phyloP scores from a whole-genome alignment of 2,329 filamentous ascomycete species.

The Talaromyces atroroseus region DNA sequence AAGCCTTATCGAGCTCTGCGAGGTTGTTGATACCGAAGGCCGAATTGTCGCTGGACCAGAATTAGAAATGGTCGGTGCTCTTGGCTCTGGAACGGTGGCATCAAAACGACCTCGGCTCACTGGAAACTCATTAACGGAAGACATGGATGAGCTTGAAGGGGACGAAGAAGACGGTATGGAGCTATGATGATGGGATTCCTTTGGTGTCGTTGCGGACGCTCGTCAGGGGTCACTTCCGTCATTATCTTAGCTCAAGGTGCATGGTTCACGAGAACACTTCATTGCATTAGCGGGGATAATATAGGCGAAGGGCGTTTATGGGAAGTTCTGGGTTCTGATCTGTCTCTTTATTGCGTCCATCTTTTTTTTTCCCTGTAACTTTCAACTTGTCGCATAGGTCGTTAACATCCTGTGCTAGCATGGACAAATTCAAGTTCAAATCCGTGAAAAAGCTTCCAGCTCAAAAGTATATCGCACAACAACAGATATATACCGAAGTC shows the following conservation, averaged over 20 bases:
- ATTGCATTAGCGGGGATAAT: conserved; percentile 10
- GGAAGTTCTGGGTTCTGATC: neutral
- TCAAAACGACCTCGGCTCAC: conserved; percentile 26
- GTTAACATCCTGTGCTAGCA: neutral
- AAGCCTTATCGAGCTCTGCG: conserved; percentile 82
- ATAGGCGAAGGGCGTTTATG: conserved; percentile 2
- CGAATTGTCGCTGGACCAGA: conserved; percentile 85
- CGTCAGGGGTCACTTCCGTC: neutral
- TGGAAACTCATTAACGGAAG: conserved; percentile 25
- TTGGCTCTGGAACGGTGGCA: conserved; percentile 46
- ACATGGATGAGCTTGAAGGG: conserved; percentile 38
- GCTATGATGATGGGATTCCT: conserved; percentile 22
- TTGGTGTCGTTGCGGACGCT: no score
- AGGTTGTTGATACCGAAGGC: conserved; percentile 91
- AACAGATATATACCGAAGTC: conserved; percentile 1
- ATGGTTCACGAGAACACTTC: conserved; percentile 8
- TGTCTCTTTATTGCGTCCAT: neutral
- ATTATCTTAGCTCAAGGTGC: neutral
- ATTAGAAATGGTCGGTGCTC: conserved; percentile 56
- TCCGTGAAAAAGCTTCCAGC: neutral
- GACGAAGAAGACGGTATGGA: conserved; percentile 47
- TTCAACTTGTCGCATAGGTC: no score
- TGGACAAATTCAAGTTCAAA: neutral
- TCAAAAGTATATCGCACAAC: neutral
- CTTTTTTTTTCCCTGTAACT: conserved; percentile 7